Conservation (phyloP, 345 rosid species). For the Microcos paniculata region DNA sequence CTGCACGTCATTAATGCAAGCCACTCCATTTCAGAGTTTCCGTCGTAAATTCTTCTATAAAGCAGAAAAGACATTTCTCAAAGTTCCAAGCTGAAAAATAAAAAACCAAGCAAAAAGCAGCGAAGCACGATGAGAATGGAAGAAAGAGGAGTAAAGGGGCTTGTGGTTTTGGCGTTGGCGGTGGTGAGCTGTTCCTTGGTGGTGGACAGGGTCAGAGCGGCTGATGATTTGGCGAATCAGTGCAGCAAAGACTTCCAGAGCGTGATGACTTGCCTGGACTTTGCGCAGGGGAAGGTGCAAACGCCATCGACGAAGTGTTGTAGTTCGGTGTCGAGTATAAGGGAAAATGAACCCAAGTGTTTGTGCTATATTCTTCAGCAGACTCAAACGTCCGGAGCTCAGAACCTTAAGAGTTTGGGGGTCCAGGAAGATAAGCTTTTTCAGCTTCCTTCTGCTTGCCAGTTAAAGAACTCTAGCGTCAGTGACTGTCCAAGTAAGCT, state of each 20-base stretch:
- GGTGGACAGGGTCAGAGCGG: neutral
- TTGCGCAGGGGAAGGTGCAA: slow-evolving; percentile 57
- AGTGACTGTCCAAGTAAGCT: slow-evolving; percentile 65
- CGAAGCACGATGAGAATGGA: neutral
- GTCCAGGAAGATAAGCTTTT: slow-evolving; percentile 61
- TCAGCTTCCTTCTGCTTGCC: slow-evolving; percentile 81
- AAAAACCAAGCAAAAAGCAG: neutral
- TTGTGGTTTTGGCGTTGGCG: neutral
- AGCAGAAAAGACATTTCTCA: neutral
- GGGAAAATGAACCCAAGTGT: slow-evolving; percentile 69
- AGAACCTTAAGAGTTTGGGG: slow-evolving; percentile 56
- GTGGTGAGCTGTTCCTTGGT: neutral
- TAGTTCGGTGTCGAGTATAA: slow-evolving; percentile 43
- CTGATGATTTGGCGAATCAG: slow-evolving; percentile 22
- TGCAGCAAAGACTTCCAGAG: slow-evolving; percentile 51
- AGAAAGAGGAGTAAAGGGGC: neutral
- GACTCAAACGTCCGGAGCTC: slow-evolving; percentile 44
- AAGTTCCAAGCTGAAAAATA: neutral
- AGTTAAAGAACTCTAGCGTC: slow-evolving; percentile 63
- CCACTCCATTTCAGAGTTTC: neutral
- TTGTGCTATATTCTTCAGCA: slow-evolving; percentile 72
- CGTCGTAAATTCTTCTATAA: neutral
- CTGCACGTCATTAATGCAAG: slow-evolving; percentile 4
- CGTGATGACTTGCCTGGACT: slow-evolving; percentile 60
- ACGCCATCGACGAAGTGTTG: slow-evolving; percentile 69